Base-by-base conservation (phyloP, 1,139 yeast genomes). In the Blastobotrys capitulatus region DNA sequence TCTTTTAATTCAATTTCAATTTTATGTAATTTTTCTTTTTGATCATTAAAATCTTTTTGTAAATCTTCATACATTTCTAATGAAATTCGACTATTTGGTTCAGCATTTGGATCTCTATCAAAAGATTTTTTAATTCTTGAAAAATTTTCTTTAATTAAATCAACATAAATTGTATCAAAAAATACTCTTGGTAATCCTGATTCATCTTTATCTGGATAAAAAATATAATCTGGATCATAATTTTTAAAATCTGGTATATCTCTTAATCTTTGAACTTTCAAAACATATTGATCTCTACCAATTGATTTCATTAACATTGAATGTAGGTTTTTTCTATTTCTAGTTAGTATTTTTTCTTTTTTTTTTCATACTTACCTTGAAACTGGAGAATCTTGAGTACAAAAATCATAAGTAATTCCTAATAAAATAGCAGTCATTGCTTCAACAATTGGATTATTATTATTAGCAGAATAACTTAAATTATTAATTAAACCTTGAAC, bases 151-250 rank as follows among this genome's bases (percentile, higher is more conserved):
- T 81, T 83, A 46, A 92, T 69, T 49, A 88, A 68, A 5, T 72
- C 71, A 2, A 87, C 82, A 61, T 87, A 88, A 2, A 74, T 69
- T 0, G 77, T 62, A 55, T 83, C 85, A 60, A 92, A 84, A 58
- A 77, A 88, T 1, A 90, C 87, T 51, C 81, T 79, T 0, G 97
- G 98, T 37, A 90, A 73, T 1, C 98, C 98, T 1, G 95, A 82
- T 2, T 80, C 83, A 62, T 88, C 95, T 54, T 78, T 77, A 6
- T 70, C 69, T 2, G 81, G 77, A 27, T 72, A 69, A 26, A 77
- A 63, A 42, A 49, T 46, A 16, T 49, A 31, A 5, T 49, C 52
- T 7, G 46, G 36, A 20, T 78, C 81, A 56, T 79, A 84, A 45
- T 77, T 76, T 18, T 77, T 74, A 61, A 88, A 81, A 10, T 70